Percentiles rank a stretch among this genome's conserved stretches.
Conservation (phyloP, 768 basidiomycete genomes). For the Naganishia antarctica region DNA sequence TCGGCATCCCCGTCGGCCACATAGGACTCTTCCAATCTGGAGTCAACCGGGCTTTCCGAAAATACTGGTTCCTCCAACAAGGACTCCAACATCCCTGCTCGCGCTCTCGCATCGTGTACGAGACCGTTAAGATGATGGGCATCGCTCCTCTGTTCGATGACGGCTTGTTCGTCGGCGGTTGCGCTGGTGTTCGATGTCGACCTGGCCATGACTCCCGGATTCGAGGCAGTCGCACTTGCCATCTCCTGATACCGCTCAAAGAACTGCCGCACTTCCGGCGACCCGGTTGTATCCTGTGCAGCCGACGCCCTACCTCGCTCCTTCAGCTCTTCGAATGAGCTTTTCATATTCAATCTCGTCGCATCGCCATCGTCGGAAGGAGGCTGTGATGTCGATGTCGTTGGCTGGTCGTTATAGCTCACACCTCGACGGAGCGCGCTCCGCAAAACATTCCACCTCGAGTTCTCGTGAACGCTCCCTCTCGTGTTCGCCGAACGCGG, state of each 20-base stretch:
- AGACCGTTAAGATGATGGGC: conserved; percentile 11
- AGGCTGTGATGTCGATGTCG: not conserved
- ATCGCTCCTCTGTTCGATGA: not conserved
- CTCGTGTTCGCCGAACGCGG: not conserved
- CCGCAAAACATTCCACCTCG: conserved; percentile 3
- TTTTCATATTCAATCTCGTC: too few species aligned
- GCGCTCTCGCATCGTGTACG: conserved; percentile 11
- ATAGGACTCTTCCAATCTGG: conserved; percentile 32
- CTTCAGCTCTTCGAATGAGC: too few species aligned
- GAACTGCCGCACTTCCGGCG: conserved; percentile 31
- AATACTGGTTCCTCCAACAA: not conserved
- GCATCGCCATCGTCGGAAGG: not conserved
- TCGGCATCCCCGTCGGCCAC: conserved; percentile 28
- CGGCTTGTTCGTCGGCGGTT: not conserved
- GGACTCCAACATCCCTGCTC: not conserved
- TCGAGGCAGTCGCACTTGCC: conserved; percentile 21
- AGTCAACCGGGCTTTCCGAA: conserved; percentile 7
- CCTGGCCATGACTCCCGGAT: conserved; percentile 16
- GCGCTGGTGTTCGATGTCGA: conserved; percentile 2
- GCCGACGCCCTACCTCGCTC: too few species aligned
- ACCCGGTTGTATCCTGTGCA: not conserved
- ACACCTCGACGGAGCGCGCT: conserved; percentile 7
- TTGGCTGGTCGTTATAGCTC: not conserved
- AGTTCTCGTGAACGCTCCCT: not conserved
- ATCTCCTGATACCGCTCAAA: conserved; percentile 41